Percentiles rank a stretch among this genome's conserved stretches.
Evolutionary conservation across 306 rosid genomes (phyloP).

Genomic region (Nissolia schottii): DNA sequence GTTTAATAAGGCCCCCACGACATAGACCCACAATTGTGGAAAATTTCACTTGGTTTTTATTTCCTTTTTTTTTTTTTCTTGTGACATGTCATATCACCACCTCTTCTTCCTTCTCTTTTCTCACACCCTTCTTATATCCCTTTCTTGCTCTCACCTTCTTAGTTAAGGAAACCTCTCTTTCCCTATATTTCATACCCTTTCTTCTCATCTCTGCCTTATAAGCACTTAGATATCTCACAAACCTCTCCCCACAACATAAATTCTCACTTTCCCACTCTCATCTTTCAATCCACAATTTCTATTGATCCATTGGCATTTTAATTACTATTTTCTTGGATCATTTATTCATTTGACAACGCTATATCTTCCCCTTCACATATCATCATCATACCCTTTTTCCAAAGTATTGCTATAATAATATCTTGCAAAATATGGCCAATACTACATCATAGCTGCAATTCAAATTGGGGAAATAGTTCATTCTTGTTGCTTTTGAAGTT

Average conservation of each 20-base stretch:
- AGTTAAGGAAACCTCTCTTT: neutral
- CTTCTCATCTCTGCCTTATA: neutral
- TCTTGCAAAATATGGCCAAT: neutral
- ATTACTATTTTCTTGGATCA: no score
- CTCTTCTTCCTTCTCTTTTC: constrained; percentile 45
- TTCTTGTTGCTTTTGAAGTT: neutral
- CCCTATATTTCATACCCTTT: neutral
- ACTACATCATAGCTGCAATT: neutral
- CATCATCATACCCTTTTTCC: no score
- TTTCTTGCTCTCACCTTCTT: constrained; percentile 52
- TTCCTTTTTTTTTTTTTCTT: no score
- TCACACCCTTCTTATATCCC: constrained; percentile 21
- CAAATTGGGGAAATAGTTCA: neutral
- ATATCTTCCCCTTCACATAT: neutral
- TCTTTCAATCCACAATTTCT: neutral
- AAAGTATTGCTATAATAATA: neutral
- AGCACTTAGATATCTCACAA: neutral
- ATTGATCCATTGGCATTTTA: constrained; percentile 12
- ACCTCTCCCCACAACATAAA: neutral
- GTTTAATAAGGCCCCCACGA: neutral
- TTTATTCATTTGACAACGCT: no score
- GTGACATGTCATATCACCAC: constrained; percentile 26
- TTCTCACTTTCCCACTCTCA: neutral
- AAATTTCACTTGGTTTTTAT: neutral
- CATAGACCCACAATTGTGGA: constrained; percentile 17